These are phyloP conservation scores for Saccharum officinarum DNA, from an alignment of 176 grass and related monocot species.

Conservation along the genomic window DNA sequence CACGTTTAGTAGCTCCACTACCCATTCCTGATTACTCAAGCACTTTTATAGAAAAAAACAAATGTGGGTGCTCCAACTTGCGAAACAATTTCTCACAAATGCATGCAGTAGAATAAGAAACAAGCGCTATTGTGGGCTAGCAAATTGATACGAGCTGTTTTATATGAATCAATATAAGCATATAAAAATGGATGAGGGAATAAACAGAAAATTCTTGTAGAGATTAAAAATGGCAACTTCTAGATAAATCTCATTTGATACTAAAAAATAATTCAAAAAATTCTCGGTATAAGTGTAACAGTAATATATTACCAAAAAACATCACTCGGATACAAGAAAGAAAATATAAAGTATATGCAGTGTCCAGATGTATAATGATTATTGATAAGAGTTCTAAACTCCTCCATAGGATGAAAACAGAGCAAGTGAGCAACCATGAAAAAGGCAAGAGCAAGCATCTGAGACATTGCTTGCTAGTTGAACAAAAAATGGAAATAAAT, in stretches of 20 bases:
- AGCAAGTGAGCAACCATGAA: background rate
- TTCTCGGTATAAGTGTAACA: background rate
- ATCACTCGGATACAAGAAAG: background rate
- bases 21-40: background rate
- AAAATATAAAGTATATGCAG: background rate
- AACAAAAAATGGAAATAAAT: background rate
- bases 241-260: background rate
- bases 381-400: background rate
- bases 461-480: background rate
- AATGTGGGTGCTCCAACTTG: background rate
- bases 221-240: background rate
- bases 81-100: background rate
- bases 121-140: background rate
- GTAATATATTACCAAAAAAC: background rate
- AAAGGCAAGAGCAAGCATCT: background rate
- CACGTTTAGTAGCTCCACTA: background rate
- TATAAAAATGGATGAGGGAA: background rate
- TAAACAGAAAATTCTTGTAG: background rate
- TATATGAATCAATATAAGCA: background rate
- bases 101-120: background rate
- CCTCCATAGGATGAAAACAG: background rate
- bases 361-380: no score
- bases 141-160: background rate
- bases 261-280: background rate
- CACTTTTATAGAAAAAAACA: background rate